Evolutionary conservation across 176 grass and related monocot species (phyloP), one percentile per base, ranked within the genome.

Genomic region (Cenchrus americanus): DNA sequence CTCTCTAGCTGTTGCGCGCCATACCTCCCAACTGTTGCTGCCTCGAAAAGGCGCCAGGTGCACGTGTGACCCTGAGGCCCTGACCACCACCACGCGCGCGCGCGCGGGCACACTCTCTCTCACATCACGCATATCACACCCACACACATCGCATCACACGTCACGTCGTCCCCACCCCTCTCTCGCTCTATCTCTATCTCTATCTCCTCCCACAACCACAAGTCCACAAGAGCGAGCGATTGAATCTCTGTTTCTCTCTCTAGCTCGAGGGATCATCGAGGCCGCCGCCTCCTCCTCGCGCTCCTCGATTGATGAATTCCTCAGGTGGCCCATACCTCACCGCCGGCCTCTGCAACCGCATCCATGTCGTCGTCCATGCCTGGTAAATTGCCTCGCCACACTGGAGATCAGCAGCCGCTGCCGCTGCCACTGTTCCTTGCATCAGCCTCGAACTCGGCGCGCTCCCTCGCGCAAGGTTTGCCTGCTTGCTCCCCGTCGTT

Each of bases 21-120:
- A 90, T 90, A 84, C 89, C 80, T 87, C 84, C 89, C 69, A 75
- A 84, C 84, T 90, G 89, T 90, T 87, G 80, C 89, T 83, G 80
- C 89, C 84, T 90, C 84, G 68, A 83, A 75, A 87, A 83, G 88
- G 80, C 75, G 44, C 84, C 88, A 87, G 68, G 19, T 87, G 89
- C 89, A 90, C 89, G 84, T 90, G 89, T 90, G 89, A 17, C 42
- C 66, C 68, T 62, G 84, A 67, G 68, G 68, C 68, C 67, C 74
- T 71, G n/a, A 76, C 77, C 71, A 85, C 83, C 76, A 11, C 78
- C 48, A 22, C 19, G 0, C 14, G 7, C 37, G 4, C 74, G 2
- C 32, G 8, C 42, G 7, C 37, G 4, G 54, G 2, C 32, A 6
- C 42, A 1, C 66, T 32, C 69, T 10, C 41, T 80, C 84, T 73